Evolutionary conservation across 2,329 filamentous ascomycete genomes (phyloP), one percentile per base, ranked within the genome.

Genomic region (Cordyceps cateniannulata): DNA sequence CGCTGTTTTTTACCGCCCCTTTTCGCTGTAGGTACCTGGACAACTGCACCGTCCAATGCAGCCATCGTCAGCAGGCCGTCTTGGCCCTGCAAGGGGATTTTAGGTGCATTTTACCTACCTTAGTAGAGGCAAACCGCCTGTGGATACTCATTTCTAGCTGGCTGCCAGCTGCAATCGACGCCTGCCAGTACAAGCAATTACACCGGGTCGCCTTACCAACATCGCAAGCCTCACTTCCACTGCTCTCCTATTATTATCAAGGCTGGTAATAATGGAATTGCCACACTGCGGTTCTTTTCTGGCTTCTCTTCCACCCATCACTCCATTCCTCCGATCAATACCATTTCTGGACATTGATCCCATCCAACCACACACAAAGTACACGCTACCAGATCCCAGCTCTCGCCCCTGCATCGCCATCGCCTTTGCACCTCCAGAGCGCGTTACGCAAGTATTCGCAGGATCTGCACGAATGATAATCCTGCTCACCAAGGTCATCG

Each of bases 301-400:
- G 38, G n/a, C n/a, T 14, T 42, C 38, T 42, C 18, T 42, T 42
- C 38, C 16, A 5, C 14, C 38, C 38, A 42, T 18, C n/a, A n/a
- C n/a, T n/a, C 14, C 38, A 16, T 9, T 27, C 20, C 54, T 48
- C 54, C 44, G 54, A 57, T 57, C 54, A 57, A 57, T 57, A 44
- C 54, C 54, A 48, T n/a, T 35, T 57, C 42, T 27, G 29, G 54
- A 35, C 27, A 38, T 35, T 10, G 54, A 57, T 57, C 25, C 22
- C 51, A 42, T 25, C 51, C 32, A 38, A 40, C 35, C 35, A 40
- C 35, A 18, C 38, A n/a, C 5, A 1, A 20, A 22, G 25, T 7
- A n/a, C 25, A 29, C 27, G 27, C 27, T 5, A 10, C 22, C 16
- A 20, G 16, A 32, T 45, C 53, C 53, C 53, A 47, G 42, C 51